A percentile compares a stretch with the other conserved stretches of the same genome.
phyloP scores from a whole-genome alignment of 352 stramenopile species.

The Phytophthora pinifolia region DNA sequence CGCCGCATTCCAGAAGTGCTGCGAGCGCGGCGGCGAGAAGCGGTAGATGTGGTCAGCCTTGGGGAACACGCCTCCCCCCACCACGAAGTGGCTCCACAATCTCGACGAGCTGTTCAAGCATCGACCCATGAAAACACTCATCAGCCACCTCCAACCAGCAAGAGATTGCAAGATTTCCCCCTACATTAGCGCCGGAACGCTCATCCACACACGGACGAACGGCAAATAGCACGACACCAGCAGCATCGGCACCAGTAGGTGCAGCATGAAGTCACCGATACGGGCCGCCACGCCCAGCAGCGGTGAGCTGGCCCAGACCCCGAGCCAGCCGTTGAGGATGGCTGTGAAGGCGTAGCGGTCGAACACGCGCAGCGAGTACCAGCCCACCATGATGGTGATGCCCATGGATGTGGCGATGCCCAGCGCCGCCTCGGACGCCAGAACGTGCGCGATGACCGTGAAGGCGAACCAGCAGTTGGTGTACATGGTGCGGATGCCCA shows the following conservation, averaged over 20 bases:
- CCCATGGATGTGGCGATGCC: slow-evolving; percentile 80
- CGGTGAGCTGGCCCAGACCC: slow-evolving; percentile 70
- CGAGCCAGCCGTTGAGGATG: slow-evolving; percentile 71
- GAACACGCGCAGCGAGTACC: slow-evolving; percentile 82
- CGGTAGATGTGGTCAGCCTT: slow-evolving; percentile 80
- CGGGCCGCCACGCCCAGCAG: slow-evolving; percentile 60
- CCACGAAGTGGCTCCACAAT: slow-evolving; percentile 76
- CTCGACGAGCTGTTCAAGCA: slow-evolving; percentile 53
- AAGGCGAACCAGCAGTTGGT: slow-evolving; percentile 78
- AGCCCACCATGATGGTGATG: slow-evolving; percentile 86
- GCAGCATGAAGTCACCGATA: slow-evolving; percentile 61
- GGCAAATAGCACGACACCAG: slow-evolving; percentile 77
- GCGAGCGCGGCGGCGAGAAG: slow-evolving; percentile 67
- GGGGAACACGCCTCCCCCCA: slow-evolving; percentile 66
- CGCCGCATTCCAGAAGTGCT: slow-evolving; percentile 78
- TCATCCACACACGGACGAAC: slow-evolving; percentile 83
- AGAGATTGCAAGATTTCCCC: slow-evolving; percentile 5
- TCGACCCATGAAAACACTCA: slow-evolving; percentile 2
- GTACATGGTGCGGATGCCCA: slow-evolving; percentile 76
- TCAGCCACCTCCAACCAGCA: slow-evolving; percentile 2
- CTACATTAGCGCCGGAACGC: slow-evolving; percentile 67
- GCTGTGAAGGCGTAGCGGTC: slow-evolving; percentile 78
- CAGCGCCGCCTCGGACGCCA: slow-evolving; percentile 57
- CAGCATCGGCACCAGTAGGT: slow-evolving; percentile 71
- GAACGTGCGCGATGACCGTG: slow-evolving; percentile 51